These are phyloP conservation scores for Ophiosphaerella herpotricha DNA, from an alignment of 2,329 filamentous ascomycete genomes.

Conservation along the genomic window DNA sequence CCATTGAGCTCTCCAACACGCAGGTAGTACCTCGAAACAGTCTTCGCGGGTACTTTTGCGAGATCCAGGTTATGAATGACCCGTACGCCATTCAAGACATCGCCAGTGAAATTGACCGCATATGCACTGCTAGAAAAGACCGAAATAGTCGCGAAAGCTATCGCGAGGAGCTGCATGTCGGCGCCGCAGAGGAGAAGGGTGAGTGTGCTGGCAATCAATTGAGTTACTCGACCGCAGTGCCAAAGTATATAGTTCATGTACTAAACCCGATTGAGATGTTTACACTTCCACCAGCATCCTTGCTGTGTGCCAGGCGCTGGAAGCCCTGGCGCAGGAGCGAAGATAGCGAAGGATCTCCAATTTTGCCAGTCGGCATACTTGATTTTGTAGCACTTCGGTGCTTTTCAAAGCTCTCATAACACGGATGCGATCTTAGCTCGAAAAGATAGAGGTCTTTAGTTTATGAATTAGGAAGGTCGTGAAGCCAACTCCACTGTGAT, in stretches of 20 bases:
- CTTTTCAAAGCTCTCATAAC: conserved; percentile 19
- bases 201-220: too few species aligned
- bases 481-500: conserved; percentile 16
- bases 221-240: too few species aligned
- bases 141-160: conserved; percentile 20
- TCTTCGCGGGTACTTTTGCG: conserved; percentile 41
- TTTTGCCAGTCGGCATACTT: neutral
- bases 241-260: too few species aligned
- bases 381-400: conserved; percentile 13
- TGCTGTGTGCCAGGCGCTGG: too few species aligned
- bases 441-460: conserved; percentile 20
- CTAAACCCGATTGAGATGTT: too few species aligned
- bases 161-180: conserved; percentile 33
- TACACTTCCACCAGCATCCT: too few species aligned
- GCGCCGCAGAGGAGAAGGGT: neutral
- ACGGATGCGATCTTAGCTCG: neutral
- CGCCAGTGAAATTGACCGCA: conserved; percentile 38
- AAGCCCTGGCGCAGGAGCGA: too few species aligned
- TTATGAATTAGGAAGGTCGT: conserved; percentile 36
- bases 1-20: conserved; percentile 46
- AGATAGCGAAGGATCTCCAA: neutral
- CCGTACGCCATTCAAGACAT: conserved; percentile 38
- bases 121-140: conserved; percentile 19
- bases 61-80: conserved; percentile 43
- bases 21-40: conserved; percentile 45